Base-by-base conservation (phyloP, 2,329 filamentous ascomycete species). In the Pseudocercospora vitis region DNA sequence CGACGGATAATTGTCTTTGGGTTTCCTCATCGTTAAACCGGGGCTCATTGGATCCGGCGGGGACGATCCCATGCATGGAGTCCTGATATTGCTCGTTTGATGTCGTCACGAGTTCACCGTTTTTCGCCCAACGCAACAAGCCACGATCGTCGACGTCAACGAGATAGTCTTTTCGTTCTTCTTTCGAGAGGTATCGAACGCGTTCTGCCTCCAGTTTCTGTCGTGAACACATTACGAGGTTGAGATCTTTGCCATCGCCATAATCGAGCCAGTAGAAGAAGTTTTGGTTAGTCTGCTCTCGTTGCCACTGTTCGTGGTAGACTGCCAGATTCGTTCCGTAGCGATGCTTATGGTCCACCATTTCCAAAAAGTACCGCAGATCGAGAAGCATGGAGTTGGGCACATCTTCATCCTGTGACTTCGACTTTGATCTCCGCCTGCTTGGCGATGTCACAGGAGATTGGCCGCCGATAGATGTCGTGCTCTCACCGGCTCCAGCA, bases 181-280 rank as follows among this genome's bases (percentile, higher is more conserved):
- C 89, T 7, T 85, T 80, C 7, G 84, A 89, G n/a, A 96, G 74
- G 67, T 96, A 96, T 7, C 91, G 82, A 2, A 96, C 88, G 63
- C 85, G 84, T 69, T 95, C 89, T 18, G 81, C 78, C 45, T 94
- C 88, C 3, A 96, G 76, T 23, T 83, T 79, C 55, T 88, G 85
- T 19, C 91, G 80, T 1, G 88, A 83, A 59, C 90, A 91, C 0
- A 81, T 78, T 1, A 83, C 79, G 8, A 92, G 74, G 56, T 91
- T 85, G 29, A 92, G 68, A 40, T 81, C 70, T 58, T 75, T 82
- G 0, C 91, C 91, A 35, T 85, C 84, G 5, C 91, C 91, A 48
- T 88, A 78, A 67, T 96, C 91, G 0, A 96, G 78, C 91, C 91
- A 96, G 72, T 90, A 90, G 69, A 95, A 95, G 77, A 91, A 96